phyloP scores from a whole-genome alignment of 2,329 filamentous ascomycete species.

The Blumeria graminis region DNA sequence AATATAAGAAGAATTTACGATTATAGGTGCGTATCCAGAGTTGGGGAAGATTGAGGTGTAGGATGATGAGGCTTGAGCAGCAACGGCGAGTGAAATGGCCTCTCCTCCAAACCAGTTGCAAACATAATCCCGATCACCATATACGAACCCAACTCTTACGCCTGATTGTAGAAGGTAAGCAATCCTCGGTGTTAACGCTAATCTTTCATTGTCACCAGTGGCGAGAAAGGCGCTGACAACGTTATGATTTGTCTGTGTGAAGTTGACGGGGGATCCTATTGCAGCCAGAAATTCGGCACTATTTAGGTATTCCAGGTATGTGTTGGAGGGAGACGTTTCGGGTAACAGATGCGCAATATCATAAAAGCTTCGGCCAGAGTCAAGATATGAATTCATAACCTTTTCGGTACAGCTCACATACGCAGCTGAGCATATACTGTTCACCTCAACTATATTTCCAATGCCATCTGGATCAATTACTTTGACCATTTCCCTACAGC shows the following conservation, averaged over 20 bases:
- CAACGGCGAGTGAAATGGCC: slow-evolving; percentile 39
- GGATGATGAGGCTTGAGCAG: slow-evolving; percentile 21
- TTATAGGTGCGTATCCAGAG: slow-evolving; percentile 49
- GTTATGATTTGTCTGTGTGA: slow-evolving; percentile 23
- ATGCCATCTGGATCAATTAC: slow-evolving; percentile 19
- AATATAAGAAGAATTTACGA: slow-evolving; percentile 41
- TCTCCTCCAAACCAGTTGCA: slow-evolving; percentile 56
- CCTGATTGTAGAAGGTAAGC: slow-evolving; percentile 34
- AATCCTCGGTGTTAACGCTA: slow-evolving; percentile 32
- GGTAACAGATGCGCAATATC: slow-evolving; percentile 16
- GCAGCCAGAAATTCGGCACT: slow-evolving; percentile 31
- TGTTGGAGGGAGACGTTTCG: slow-evolving; percentile 37
- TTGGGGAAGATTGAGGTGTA: slow-evolving; percentile 31
- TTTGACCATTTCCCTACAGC: slow-evolving; percentile 23
- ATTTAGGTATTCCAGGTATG: slow-evolving; percentile 41
- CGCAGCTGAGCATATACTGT: slow-evolving; percentile 15
- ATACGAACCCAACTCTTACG: slow-evolving; percentile 46
- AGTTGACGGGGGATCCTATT: slow-evolving; percentile 38
- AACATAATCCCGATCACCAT: slow-evolving; percentile 39
- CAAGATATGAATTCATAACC: slow-evolving; percentile 15
- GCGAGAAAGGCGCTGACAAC: slow-evolving; percentile 23
- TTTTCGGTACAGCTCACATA: slow-evolving; percentile 15
- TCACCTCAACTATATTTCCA: slow-evolving; percentile 17
- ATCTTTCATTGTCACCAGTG: slow-evolving; percentile 38
- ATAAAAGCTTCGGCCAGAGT: slow-evolving; percentile 15